Evolutionary conservation across 116 monocot species (phyloP).

Genomic region (Zostera marina): DNA sequence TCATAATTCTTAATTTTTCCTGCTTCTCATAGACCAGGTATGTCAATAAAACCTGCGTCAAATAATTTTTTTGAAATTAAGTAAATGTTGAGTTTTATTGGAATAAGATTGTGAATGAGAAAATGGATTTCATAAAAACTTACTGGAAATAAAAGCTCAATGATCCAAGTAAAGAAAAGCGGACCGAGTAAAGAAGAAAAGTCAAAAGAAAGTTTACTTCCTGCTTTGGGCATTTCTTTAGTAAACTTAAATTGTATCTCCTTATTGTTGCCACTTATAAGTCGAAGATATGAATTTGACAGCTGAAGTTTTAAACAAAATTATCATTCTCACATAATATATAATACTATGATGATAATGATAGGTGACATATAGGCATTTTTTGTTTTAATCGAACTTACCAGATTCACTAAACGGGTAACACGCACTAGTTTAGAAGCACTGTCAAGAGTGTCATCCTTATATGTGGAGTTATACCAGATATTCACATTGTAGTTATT

Average conservation of each 20-base stretch:
- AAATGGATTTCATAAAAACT: constrained; percentile 8
- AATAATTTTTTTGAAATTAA: not conserved
- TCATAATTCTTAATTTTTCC: constrained; percentile 59
- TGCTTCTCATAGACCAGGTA: constrained; percentile 76
- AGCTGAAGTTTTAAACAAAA: constrained; percentile 3
- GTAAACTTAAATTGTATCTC: constrained; percentile 46
- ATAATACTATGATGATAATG: not conserved
- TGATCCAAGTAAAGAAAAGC: constrained; percentile 59
- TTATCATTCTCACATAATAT: not conserved
- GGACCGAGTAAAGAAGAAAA: constrained; percentile 64
- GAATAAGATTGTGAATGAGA: not conserved
- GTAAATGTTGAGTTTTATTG: too few species aligned
- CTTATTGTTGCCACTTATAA: constrained; percentile 24
- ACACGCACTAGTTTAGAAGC: constrained; percentile 23
- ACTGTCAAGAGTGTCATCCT: constrained; percentile 7
- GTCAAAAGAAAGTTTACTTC: constrained; percentile 28
- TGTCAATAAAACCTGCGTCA: constrained; percentile 43
- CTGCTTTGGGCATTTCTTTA: constrained; percentile 83
- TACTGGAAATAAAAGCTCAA: constrained; percentile 61
- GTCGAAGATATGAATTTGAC: constrained; percentile 39
- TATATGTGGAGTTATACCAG: constrained; percentile 74
- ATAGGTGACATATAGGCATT: too few species aligned
- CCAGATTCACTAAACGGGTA: constrained; percentile 53
- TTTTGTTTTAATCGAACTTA: constrained; percentile 7
- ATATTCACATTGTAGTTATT: constrained; percentile 31